These are phyloP conservation scores for Rhizoctonia solani DNA, from an alignment of 1,284 basidiomycete species.

Conservation along the genomic window DNA sequence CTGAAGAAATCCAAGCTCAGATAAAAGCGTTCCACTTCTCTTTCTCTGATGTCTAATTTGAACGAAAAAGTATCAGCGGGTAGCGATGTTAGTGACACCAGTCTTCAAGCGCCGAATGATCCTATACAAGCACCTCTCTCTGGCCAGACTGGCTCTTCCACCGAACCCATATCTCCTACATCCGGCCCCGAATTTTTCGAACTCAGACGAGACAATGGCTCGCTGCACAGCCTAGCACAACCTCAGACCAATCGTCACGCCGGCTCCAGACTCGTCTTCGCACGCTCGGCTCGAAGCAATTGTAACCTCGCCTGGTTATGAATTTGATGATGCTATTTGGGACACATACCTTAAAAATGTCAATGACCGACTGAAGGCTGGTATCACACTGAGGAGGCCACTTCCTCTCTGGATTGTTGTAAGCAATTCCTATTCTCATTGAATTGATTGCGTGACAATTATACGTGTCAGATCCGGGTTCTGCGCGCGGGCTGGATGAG, in stretches of 20 bases:
- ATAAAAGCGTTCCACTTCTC: no score
- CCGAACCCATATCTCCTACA: neutral
- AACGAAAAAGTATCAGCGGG: slow-evolving; percentile 12
- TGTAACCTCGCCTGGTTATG: slow-evolving; percentile 34
- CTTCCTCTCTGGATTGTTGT: slow-evolving; percentile 36
- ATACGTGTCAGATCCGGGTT: slow-evolving; percentile 34
- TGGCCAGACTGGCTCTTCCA: neutral
- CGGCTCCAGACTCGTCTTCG: slow-evolving; percentile 9
- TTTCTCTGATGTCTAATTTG: slow-evolving; percentile 7
- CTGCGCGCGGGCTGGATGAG: slow-evolving; percentile 38
- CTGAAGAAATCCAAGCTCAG: no score
- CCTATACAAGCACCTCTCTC: neutral
- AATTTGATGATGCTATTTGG: slow-evolving; percentile 37
- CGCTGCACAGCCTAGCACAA: neutral
- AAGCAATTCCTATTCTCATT: neutral
- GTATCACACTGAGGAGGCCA: slow-evolving; percentile 36
- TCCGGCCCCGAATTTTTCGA: slow-evolving; percentile 30
- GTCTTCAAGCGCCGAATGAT: neutral
- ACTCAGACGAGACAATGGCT: slow-evolving; percentile 23
- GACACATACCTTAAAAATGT: slow-evolving; percentile 36
- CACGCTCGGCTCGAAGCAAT: slow-evolving; percentile 34
- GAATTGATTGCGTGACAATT: neutral
- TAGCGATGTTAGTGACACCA: slow-evolving; percentile 10
- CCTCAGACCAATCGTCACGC: neutral
- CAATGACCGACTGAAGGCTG: slow-evolving; percentile 36